Conservation (phyloP, 805 yeast genomes). For the Yamadazyma kitorensis region DNA sequence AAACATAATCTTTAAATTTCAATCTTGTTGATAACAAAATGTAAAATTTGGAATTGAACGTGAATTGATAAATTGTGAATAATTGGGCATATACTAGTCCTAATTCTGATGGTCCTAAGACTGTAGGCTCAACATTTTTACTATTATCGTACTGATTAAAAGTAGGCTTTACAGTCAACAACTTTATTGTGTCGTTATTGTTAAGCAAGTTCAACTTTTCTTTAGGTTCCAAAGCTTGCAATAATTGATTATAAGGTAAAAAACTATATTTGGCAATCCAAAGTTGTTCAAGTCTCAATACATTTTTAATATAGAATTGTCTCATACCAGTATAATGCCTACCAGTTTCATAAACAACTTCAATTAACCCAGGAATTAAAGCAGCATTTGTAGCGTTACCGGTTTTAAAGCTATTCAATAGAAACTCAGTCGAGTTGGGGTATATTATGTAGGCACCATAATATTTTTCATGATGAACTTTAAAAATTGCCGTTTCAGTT, state of each 20-base stretch:
- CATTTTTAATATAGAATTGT: slow-evolving; percentile 25
- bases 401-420: slow-evolving; percentile 16
- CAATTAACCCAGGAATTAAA: slow-evolving; percentile 14
- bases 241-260: slow-evolving; percentile 17
- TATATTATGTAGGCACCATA: slow-evolving; percentile 29
- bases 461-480: slow-evolving; percentile 26
- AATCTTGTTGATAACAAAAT: slow-evolving; percentile 18
- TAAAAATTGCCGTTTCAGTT: slow-evolving; percentile 16
- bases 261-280: slow-evolving; percentile 24
- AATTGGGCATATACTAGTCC: slow-evolving; percentile 32
- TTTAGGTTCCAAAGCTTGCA: slow-evolving; percentile 12
- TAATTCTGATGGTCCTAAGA: slow-evolving; percentile 31
- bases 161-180: slow-evolving; percentile 21
- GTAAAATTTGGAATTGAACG: slow-evolving; percentile 26
- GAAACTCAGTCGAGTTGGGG: slow-evolving; percentile 23
- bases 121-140: slow-evolving; percentile 19
- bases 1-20: slow-evolving; percentile 23
- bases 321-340: slow-evolving; percentile 29
- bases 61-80: slow-evolving; percentile 34
- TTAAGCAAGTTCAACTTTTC: slow-evolving; percentile 13
- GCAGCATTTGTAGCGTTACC: slow-evolving; percentile 13
- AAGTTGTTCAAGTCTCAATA: slow-evolving; percentile 14
- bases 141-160: slow-evolving; percentile 21
- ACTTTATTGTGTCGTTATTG: slow-evolving; percentile 15
- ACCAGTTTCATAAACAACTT: slow-evolving; percentile 25